Percentiles rank a stretch among this genome's conserved stretches.
These are phyloP conservation scores for Lachancea fermentati DNA, from an alignment of 805 yeast genomes.

Conservation along the genomic window DNA sequence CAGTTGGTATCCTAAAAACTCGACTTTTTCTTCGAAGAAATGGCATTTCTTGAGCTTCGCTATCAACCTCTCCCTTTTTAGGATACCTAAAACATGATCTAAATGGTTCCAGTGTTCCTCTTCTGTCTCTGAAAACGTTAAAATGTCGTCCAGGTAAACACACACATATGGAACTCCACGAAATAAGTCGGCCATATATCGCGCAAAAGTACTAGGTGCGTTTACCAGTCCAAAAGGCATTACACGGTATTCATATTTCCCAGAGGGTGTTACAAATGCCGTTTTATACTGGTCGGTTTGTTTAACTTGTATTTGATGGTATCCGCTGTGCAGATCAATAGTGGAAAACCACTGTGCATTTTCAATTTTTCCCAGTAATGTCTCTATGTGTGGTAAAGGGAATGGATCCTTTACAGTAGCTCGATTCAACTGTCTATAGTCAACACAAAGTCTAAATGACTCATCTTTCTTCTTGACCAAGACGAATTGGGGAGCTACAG, in stretches of 20 bases:
- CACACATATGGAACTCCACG: conserved; percentile 10
- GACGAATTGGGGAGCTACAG: conserved; percentile 13
- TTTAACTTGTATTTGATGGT: conserved; percentile 13
- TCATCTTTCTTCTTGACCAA: conserved; percentile 15
- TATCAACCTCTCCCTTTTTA: conserved; percentile 7
- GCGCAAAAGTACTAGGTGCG: conserved; percentile 16
- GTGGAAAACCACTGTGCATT: conserved; percentile 5
- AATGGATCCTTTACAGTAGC: conserved; percentile 9
- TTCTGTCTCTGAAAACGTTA: conserved; percentile 7
- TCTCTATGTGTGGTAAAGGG: conserved; percentile 8
- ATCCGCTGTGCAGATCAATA: too few relatives aligned
- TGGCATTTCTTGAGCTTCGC: conserved; percentile 14
- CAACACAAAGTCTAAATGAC: conserved; percentile 6
- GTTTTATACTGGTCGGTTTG: conserved; percentile 5
- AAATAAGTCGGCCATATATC: conserved; percentile 18
- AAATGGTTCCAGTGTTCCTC: conserved; percentile 16
- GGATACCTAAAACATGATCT: conserved; percentile 6
- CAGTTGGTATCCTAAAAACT: conserved; percentile 13
- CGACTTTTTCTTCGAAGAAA: conserved; percentile 9
- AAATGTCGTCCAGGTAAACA: conserved; percentile 17
- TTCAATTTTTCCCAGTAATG: conserved; percentile 2
- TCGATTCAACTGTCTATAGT: conserved; percentile 6
- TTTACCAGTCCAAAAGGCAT: conserved; percentile 17
- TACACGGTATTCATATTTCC: conserved; percentile 13
- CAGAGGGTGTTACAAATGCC: conserved; percentile 11